Evolutionary conservation across 345 rosid genomes (phyloP).

Genomic region (Fremontodendron californicum): DNA sequence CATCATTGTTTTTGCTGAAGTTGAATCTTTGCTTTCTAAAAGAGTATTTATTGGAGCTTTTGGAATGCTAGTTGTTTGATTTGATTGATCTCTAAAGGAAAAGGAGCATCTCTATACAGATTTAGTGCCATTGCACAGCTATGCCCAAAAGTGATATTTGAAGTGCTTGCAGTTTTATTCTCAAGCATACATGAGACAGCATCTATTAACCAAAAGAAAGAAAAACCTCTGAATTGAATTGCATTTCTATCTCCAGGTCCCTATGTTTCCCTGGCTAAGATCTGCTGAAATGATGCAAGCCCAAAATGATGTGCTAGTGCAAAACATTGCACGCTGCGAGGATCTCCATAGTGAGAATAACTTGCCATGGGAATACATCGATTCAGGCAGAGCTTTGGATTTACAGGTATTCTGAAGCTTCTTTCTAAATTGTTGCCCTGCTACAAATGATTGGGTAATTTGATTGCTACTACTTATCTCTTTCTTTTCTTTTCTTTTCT

Average conservation of each 20-base stretch:
- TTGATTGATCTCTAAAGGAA: neutral
- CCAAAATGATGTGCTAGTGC: neutral
- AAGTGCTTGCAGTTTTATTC: neutral
- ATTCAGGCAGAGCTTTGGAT: neutral
- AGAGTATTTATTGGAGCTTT: neutral
- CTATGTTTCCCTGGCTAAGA: slow-evolving; percentile 12
- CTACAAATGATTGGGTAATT: neutral
- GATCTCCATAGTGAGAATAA: neutral
- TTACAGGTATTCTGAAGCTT: slow-evolving; percentile 3
- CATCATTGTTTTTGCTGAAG: neutral
- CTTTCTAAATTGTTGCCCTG: neutral
- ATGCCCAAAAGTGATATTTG: neutral
- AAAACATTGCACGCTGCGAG: neutral
- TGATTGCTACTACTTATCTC: neutral
- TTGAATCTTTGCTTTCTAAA: neutral
- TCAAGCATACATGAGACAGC: neutral
- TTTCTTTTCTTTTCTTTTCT: too few species aligned
- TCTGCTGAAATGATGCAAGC: slow-evolving; percentile 7
- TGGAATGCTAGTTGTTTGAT: neutral
- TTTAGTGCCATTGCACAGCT: neutral
- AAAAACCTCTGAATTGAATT: neutral
- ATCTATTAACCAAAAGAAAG: neutral
- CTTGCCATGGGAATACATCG: neutral
- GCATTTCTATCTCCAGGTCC: neutral
- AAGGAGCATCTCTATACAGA: neutral